Evolutionary conservation across 2,329 filamentous ascomycete genomes (phyloP).

Genomic region (Aspergillus flavus): DNA sequence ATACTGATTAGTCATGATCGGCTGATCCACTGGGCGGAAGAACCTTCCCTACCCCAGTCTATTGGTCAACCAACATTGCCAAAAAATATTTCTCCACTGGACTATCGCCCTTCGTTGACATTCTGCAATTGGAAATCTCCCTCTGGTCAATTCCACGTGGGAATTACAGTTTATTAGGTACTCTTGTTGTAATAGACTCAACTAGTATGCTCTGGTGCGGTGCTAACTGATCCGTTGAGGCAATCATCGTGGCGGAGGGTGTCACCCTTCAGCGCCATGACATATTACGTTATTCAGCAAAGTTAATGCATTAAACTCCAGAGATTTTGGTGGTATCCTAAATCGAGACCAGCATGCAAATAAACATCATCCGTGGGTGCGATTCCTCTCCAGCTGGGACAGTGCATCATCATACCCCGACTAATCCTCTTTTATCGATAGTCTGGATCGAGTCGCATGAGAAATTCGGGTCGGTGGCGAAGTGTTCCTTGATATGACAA

Average conservation of each 20-base stretch:
- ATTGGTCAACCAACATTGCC: background rate
- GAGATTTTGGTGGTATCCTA: background rate
- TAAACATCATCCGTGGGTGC: background rate
- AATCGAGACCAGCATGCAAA: background rate
- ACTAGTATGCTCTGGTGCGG: background rate
- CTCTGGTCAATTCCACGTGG: too few relatives aligned
- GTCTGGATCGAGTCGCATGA: background rate
- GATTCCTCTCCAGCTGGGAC: background rate
- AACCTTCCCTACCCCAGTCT: background rate
- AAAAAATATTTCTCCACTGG: too few relatives aligned
- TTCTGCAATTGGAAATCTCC: too few relatives aligned
- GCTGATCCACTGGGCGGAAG: background rate
- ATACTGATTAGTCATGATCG: background rate
- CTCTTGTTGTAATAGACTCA: background rate
- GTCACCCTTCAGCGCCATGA: background rate
- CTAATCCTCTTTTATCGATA: background rate
- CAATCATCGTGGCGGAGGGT: too few relatives aligned
- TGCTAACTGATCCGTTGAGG: background rate
- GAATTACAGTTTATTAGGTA: too few relatives aligned
- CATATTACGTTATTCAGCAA: background rate
- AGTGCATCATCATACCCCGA: background rate
- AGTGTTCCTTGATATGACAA: background rate
- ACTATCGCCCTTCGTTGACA: too few relatives aligned
- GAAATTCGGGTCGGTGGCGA: background rate
- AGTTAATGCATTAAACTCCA: background rate